Conservation (phyloP, 352 stramenopile species). For the Phytophthora litchii region DNA sequence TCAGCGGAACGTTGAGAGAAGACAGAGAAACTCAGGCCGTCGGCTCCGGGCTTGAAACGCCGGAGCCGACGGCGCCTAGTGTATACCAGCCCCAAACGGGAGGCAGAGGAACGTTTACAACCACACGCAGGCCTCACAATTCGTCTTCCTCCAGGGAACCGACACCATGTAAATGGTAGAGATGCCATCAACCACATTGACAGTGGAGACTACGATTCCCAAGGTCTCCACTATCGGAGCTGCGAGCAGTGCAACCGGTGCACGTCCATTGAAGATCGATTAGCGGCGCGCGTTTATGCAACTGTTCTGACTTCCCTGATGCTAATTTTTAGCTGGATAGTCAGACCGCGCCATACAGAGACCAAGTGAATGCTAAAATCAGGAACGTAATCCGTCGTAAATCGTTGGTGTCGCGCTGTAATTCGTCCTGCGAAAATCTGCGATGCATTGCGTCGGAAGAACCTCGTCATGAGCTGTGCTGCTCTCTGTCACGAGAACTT, state of each 20-base stretch:
- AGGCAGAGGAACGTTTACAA: constrained; percentile 11
- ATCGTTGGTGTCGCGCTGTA: constrained; percentile 14
- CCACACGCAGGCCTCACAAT: not conserved
- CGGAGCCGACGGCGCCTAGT: not conserved
- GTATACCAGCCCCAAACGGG: not conserved
- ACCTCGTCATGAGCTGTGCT: constrained; percentile 21
- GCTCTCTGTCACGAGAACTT: constrained; percentile 27
- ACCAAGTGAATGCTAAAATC: constrained; percentile 14
- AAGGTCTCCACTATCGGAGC: constrained; percentile 1
- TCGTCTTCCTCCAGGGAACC: not conserved
- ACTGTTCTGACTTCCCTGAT: constrained; percentile 26
- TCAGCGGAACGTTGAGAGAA: constrained; percentile 8
- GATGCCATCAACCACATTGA: not conserved
- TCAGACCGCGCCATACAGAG: constrained; percentile 22
- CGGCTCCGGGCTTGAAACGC: constrained; percentile 8
- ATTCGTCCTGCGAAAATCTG: constrained; percentile 30
- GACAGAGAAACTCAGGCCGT: constrained; percentile 18
- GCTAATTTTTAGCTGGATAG: constrained; percentile 34
- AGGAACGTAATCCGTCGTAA: constrained; percentile 16
- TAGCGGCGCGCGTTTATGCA: constrained; percentile 24
- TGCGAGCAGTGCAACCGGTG: constrained; percentile 11
- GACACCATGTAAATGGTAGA: not conserved
- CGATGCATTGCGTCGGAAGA: constrained; percentile 28
- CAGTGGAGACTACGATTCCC: not conserved
- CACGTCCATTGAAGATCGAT: constrained; percentile 27